Percentiles rank a stretch among this genome's conserved stretches.
Evolutionary conservation across 2,329 filamentous ascomycete species (phyloP).

Genomic region (Plectosphaerella sp.): DNA sequence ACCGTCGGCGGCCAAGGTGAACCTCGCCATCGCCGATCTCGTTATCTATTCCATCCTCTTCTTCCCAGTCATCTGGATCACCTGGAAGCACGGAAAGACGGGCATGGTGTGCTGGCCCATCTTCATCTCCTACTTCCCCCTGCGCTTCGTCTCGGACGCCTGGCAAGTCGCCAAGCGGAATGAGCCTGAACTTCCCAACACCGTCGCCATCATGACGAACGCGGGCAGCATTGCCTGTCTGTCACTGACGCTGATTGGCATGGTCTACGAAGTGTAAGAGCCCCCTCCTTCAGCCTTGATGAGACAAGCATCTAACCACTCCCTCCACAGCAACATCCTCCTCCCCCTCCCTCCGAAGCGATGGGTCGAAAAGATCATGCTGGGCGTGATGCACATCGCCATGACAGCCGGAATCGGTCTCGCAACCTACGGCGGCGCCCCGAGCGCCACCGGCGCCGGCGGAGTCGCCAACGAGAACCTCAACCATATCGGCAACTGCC

Average conservation of each 20-base stretch:
- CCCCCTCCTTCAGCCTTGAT: no score
- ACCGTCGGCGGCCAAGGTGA: slow-evolving; percentile 5
- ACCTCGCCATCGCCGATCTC: slow-evolving; percentile 14
- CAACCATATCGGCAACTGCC: slow-evolving; percentile 14
- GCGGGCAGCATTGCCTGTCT: slow-evolving; percentile 20
- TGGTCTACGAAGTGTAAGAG: slow-evolving; percentile 21
- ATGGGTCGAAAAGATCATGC: slow-evolving; percentile 15
- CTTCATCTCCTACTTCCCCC: slow-evolving; percentile 16
- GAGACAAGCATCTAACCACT: no score
- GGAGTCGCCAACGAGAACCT: slow-evolving; percentile 11
- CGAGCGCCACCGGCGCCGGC: slow-evolving; percentile 1
- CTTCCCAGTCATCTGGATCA: slow-evolving; percentile 13
- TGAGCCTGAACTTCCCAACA: slow-evolving; percentile 14
- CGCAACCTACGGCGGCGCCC: slow-evolving; percentile 13
- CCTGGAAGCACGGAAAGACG: slow-evolving; percentile 21
- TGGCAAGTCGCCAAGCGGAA: slow-evolving; percentile 17
- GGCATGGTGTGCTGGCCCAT: slow-evolving; percentile 25
- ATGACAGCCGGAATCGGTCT: slow-evolving; percentile 15
- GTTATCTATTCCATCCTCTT: slow-evolving; percentile 15
- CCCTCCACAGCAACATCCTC: slow-evolving; percentile 11
- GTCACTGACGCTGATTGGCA: slow-evolving; percentile 17
- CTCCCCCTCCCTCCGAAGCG: slow-evolving; percentile 11
- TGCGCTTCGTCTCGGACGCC: slow-evolving; percentile 17
- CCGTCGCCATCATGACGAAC: slow-evolving; percentile 19
- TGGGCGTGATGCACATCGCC: slow-evolving; percentile 15